These are phyloP conservation scores for Colletotrichum spaethianum DNA, from an alignment of 2,329 filamentous ascomycete species.

Conservation along the genomic window DNA sequence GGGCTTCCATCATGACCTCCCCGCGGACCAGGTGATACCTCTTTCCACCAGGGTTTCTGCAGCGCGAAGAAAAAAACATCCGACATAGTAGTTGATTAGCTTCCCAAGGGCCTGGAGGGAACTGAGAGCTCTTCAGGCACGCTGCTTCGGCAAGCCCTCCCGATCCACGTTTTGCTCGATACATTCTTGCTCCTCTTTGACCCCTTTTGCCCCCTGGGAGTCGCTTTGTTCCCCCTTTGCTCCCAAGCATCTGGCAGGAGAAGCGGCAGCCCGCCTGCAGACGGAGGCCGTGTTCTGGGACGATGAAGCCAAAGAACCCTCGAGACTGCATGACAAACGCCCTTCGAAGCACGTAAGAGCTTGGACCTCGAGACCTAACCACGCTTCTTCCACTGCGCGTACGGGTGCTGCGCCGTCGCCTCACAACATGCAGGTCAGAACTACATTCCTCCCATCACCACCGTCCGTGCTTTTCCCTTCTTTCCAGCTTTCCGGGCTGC, in stretches of 20 bases:
- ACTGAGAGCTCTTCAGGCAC: constrained; percentile 15
- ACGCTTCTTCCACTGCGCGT: constrained; percentile 7
- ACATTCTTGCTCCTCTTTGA: constrained; percentile 7
- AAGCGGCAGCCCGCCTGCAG: constrained; percentile 4
- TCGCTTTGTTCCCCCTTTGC: constrained; percentile 9
- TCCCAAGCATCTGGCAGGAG: constrained; percentile 17
- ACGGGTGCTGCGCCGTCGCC: constrained; percentile 25
- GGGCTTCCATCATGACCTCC: neutral
- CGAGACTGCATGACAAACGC: constrained; percentile 4
- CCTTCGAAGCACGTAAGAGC: constrained; percentile 11
- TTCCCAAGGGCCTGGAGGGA: neutral
- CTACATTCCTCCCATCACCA: constrained; percentile 28
- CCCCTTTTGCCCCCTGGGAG: neutral
- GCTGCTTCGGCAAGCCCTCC: constrained; percentile 11
- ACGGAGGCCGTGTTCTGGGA: constrained; percentile 5
- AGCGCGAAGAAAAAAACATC: constrained; percentile 27
- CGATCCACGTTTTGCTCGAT: constrained; percentile 20
- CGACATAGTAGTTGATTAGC: constrained; percentile 10
- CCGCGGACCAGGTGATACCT: constrained; percentile 31
- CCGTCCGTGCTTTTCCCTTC: constrained; percentile 24
- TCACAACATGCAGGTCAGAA: constrained; percentile 37
- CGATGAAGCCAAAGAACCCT: neutral
- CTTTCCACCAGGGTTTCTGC: constrained; percentile 24
- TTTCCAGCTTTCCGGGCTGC: constrained; percentile 25
- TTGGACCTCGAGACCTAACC: constrained; percentile 1